phyloP scores from a whole-genome alignment of 2,329 filamentous ascomycete genomes.

The Xylaria multiplex region DNA sequence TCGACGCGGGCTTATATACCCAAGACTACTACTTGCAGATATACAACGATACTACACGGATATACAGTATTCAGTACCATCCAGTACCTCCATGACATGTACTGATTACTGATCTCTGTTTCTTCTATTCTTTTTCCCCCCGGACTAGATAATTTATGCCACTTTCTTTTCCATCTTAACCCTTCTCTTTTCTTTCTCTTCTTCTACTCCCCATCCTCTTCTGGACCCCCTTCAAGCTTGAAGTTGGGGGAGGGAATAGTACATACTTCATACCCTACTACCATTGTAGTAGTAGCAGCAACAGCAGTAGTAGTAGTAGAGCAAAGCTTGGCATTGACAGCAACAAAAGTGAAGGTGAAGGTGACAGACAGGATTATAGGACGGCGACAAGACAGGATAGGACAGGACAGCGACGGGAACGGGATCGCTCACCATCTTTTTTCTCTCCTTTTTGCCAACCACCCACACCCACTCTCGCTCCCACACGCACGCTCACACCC shows the following conservation, averaged over 20 bases:
- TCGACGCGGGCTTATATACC: background rate
- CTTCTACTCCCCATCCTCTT: background rate
- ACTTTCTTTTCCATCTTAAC: constrained; percentile 10
- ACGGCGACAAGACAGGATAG: too few species aligned
- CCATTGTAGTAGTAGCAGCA: too few species aligned
- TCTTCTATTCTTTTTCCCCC: background rate
- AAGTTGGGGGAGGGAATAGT: background rate
- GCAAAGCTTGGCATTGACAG: background rate
- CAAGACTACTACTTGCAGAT: background rate
- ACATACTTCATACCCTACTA: too few species aligned
- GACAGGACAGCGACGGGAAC: constrained; percentile 3
- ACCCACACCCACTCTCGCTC: constrained; percentile 26
- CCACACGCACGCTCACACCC: constrained; percentile 10
- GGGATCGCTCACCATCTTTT: constrained; percentile 25
- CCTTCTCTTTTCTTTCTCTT: constrained; percentile 10
- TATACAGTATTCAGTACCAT: constrained; percentile 3
- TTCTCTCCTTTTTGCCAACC: constrained; percentile 6
- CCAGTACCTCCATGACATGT: constrained; percentile 4
- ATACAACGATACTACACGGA: background rate
- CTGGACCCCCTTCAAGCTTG: background rate
- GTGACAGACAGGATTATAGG: background rate
- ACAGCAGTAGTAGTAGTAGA: background rate
- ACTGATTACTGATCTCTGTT: constrained; percentile 29
- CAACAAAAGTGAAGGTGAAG: constrained; percentile 6
- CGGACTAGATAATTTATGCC: constrained; percentile 17